Evolutionary conservation across 805 yeast species (phyloP), one percentile per base, ranked within the genome.

Genomic region (Spathaspora girioi): DNA sequence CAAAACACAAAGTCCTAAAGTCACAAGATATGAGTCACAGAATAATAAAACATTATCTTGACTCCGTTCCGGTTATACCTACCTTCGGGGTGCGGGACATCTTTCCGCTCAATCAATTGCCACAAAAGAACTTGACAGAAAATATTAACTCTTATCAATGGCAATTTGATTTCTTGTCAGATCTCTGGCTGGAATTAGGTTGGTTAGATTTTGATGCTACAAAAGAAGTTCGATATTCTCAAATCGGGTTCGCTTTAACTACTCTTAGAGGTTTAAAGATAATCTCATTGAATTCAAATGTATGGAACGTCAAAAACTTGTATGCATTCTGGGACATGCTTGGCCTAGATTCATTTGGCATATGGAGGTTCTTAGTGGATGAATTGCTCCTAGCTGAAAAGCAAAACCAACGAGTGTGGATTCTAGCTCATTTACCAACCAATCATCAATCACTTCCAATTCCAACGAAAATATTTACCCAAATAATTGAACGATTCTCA

Each of bases 21-120:
- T 87, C 83, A 42, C 84, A 86, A 11, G 96, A 87, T 50, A 82
- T 89, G 48, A 84, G 87, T 54, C 89, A 86, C 43, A 79, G 73
- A n/a, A 78, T 83, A 53, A 71, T 85, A 73, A 85, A 84, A 53
- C 66, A 67, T 50, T 73, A 59, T 57, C 73, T 85, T 51, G 69
- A 75, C 17, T 70, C 78, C 48, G 64, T 81, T 29, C 86, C 89
- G 7, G 78, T 86, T 5, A 84, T 70, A 61, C 77, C 89, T 10
- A 81, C 80, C 19, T 67, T 86, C 59, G 91, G 91, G 26, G 84
- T 83, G 63, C 90, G 86, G 65, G 91, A 86, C 60, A 79, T 84
- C 29, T 86, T 78, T 72, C 91, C 92, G 15, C 82, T 84, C 58
- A 87, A 86, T 38, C 89, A 85, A 63, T 65, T 84, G 52, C 86